Evolutionary conservation across 305 asterid genomes (phyloP).

Genomic region (Ilex paraguariensis): DNA sequence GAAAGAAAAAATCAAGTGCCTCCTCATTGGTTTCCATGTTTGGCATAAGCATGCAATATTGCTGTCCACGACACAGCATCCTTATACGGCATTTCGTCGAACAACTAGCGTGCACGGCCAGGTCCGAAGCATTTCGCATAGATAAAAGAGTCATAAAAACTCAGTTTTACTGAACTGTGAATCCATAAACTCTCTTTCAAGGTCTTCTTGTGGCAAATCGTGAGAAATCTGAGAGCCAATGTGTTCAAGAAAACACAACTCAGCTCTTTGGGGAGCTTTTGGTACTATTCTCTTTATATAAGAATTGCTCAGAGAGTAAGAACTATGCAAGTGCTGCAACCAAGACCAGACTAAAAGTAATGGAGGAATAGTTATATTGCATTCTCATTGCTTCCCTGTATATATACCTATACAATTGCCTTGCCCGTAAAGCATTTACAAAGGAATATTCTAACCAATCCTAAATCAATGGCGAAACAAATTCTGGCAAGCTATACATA

Average conservation of each 20-base stretch:
- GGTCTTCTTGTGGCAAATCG: constrained; percentile 6
- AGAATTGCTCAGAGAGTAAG: too few relatives aligned
- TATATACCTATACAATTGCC: too few relatives aligned
- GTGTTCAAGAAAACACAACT: constrained; percentile 3
- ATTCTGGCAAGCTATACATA: too few relatives aligned
- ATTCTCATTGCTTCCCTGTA: too few relatives aligned
- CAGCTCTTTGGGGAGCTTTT: not conserved
- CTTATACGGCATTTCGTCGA: constrained; percentile 14
- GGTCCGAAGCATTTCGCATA: constrained; percentile 9
- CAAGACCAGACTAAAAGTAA: too few relatives aligned
- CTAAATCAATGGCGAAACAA: too few relatives aligned
- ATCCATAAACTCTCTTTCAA: constrained; percentile 5
- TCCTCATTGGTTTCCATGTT: constrained; percentile 4
- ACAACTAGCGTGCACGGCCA: constrained; percentile 8
- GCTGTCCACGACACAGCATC: constrained; percentile 13
- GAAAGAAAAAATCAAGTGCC: constrained; percentile 5
- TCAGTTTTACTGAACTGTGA: constrained; percentile 12
- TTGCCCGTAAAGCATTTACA: too few relatives aligned
- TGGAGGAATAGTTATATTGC: too few relatives aligned
- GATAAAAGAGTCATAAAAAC: constrained; percentile 4
- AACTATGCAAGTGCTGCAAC: too few relatives aligned
- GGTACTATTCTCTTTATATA: not conserved
- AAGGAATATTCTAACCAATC: too few relatives aligned
- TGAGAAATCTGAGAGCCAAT: constrained; percentile 2
- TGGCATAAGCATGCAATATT: constrained; percentile 9